phyloP scores from a whole-genome alignment of 2,329 filamentous ascomycete species.

The Pezicula neosporulosa region DNA sequence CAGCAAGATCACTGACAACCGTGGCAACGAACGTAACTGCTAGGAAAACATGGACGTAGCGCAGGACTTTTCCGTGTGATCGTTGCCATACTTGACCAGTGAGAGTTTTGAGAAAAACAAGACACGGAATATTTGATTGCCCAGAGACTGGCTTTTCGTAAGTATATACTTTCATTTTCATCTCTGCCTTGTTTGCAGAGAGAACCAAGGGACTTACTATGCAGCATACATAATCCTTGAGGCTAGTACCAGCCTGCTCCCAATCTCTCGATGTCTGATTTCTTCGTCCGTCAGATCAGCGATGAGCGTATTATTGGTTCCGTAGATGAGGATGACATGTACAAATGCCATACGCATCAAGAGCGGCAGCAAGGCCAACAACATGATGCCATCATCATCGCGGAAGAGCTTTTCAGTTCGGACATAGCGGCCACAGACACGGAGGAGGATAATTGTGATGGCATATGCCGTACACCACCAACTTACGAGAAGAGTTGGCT shows the following conservation, averaged over 20 bases:
- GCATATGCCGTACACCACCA: conserved; percentile 92
- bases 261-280: conserved; percentile 62
- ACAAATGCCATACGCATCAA: conserved; percentile 79
- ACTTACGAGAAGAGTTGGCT: conserved; percentile 84
- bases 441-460: conserved; percentile 74
- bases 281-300: conserved; percentile 50
- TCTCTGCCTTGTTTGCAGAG: background rate
- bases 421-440: conserved; percentile 77
- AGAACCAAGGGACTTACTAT: conserved; percentile 59
- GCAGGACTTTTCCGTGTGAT: conserved; percentile 67
- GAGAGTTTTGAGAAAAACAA: conserved; percentile 85
- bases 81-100: conserved; percentile 77
- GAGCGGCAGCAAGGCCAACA: conserved; percentile 74
- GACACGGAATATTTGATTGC: conserved; percentile 83
- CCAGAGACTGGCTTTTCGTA: conserved; percentile 65
- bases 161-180: background rate
- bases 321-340: conserved; percentile 79
- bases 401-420: conserved; percentile 80
- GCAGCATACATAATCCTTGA: conserved; percentile 82
- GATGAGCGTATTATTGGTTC: conserved; percentile 80
- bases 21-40: conserved; percentile 73
- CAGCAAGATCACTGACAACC: conserved; percentile 72
- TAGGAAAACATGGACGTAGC: conserved; percentile 71
- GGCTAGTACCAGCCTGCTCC: conserved; percentile 76
- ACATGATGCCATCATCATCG: conserved; percentile 89